Evolutionary conservation across 495 filamentous ascomycete species (phyloP), one percentile per base, ranked within the genome.

Genomic region (Trichoderma asperelloides): DNA sequence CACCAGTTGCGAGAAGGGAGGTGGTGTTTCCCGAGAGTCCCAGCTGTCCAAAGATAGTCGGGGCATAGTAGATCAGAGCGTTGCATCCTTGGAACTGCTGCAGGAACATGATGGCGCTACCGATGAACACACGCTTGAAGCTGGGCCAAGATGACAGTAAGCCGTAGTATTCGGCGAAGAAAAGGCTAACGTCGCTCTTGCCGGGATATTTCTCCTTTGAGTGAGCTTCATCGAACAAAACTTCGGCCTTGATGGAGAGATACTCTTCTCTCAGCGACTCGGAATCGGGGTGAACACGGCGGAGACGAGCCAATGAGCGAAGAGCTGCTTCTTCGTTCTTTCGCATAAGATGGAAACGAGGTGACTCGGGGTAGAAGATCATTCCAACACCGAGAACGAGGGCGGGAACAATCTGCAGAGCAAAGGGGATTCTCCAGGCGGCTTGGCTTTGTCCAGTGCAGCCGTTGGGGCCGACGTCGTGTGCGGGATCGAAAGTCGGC

Each of bases 351-450:
- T 85, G 75, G 80, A 80, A 85, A 23, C 84, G 74, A 2, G 84
- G 84, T 0, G 84, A 86, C 68, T 67, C 65, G 9, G 69, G 66
- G 43, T 62, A 66, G 21, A 65, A 73, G 11, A 80, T 70, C 7
- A 85, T 82, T 37, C 81, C 80, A 1, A 74, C 71, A 27, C 79
- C 80, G 1, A 87, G 72, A 25, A 84, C 70, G 0, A 84, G 66
- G 0, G 84, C 81, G 0, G 85, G 82, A 2, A 79, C 65, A 28
- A 83, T 78, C 66, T 85, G 84, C 11, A 84, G 70, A 12, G 78
- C 79, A 18, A 87, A 78, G 0, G 85, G 83, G 1, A 87, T 71
- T 18, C 84, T 78, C 86, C 86, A 87, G 3, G 85, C 80, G 1
- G 67, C 66, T 25, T 66, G 55, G 21, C 62, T 69, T 63, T 72